A percentile compares a stretch with the other conserved stretches of the same genome.
phyloP scores from a whole-genome alignment of 2,329 filamentous ascomycete genomes.

The Sporothrix schenckii region DNA sequence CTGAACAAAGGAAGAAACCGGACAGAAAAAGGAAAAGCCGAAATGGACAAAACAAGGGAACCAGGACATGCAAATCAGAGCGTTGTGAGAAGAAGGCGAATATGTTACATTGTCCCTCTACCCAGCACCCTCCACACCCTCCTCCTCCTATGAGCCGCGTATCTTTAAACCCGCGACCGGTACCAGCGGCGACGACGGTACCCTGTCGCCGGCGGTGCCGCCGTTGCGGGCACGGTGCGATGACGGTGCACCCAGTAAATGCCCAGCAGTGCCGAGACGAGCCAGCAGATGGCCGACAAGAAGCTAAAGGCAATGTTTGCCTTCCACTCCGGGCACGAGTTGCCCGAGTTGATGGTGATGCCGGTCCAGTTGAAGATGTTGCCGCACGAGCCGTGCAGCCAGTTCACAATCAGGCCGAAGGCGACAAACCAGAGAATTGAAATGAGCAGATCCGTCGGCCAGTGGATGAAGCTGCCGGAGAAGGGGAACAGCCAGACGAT shows the following conservation, averaged over 20 bases:
- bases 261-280: slow-evolving; percentile 63
- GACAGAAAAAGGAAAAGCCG: too few relatives aligned
- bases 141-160: background rate
- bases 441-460: slow-evolving; percentile 70
- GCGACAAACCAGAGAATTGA: slow-evolving; percentile 70
- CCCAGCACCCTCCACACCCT: background rate
- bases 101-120: background rate
- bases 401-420: slow-evolving; percentile 67
- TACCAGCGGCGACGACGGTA: slow-evolving; percentile 47
- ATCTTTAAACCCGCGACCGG: slow-evolving; percentile 46
- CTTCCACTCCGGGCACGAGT: slow-evolving; percentile 69
- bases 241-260: slow-evolving; percentile 57
- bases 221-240: slow-evolving; percentile 37
- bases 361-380: slow-evolving; percentile 63
- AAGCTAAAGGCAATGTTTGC: slow-evolving; percentile 72
- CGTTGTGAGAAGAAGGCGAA: too few relatives aligned
- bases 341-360: slow-evolving; percentile 52
- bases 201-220: background rate
- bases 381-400: slow-evolving; percentile 56
- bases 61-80: too few relatives aligned
- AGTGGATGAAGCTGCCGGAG: slow-evolving; percentile 67
- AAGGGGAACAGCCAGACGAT: slow-evolving; percentile 75
- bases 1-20: too few relatives aligned
- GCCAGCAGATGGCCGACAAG: slow-evolving; percentile 70
- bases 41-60: too few relatives aligned